A percentile compares a stretch with the other conserved stretches of the same genome.
These are phyloP conservation scores for Pichia sorboxylosa DNA, from an alignment of 1,139 yeast genomes.

Conservation along the genomic window DNA sequence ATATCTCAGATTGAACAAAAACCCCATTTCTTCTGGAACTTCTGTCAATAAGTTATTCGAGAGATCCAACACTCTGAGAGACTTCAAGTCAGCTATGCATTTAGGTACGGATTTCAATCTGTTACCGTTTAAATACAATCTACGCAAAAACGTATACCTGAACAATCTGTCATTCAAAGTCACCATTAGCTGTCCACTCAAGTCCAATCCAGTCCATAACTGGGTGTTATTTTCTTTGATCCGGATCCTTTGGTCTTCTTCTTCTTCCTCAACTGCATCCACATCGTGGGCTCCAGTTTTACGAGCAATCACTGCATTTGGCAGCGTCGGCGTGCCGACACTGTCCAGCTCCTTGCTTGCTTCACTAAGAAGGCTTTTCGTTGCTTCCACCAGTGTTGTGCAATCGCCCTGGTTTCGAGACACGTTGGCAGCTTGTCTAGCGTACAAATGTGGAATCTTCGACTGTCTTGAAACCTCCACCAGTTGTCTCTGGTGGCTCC, in stretches of 20 bases:
- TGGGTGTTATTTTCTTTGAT: conserved; percentile 63
- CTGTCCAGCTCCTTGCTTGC: conserved; percentile 7
- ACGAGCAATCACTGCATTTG: conserved; percentile 13
- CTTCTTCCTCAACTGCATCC: conserved; percentile 58
- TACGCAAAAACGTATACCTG: conserved; percentile 75
- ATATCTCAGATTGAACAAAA: conserved; percentile 68
- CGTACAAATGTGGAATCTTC: conserved; percentile 69
- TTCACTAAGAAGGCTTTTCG: conserved; percentile 34
- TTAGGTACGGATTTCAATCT: conserved; percentile 59
- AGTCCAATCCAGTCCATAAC: conserved; percentile 89
- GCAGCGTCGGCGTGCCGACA: conserved; percentile 11
- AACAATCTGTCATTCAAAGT: conserved; percentile 63
- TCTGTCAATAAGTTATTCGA: conserved; percentile 63
- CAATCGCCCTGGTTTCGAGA: conserved; percentile 33
- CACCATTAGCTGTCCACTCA: conserved; percentile 79
- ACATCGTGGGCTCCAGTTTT: conserved; percentile 17
- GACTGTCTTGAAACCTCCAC: conserved; percentile 70
- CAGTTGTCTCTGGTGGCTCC: conserved; percentile 84
- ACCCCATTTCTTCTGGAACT: conserved; percentile 75
- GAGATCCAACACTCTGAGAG: conserved; percentile 74
- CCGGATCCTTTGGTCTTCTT: conserved; percentile 67
- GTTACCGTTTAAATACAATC: conserved; percentile 80
- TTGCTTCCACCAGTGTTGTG: conserved; percentile 40
- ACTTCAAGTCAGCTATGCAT: conserved; percentile 56
- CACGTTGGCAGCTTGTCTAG: conserved; percentile 81